phyloP scores from a whole-genome alignment of 2,329 filamentous ascomycete genomes.

The Fusarium brevicatenulatum region DNA sequence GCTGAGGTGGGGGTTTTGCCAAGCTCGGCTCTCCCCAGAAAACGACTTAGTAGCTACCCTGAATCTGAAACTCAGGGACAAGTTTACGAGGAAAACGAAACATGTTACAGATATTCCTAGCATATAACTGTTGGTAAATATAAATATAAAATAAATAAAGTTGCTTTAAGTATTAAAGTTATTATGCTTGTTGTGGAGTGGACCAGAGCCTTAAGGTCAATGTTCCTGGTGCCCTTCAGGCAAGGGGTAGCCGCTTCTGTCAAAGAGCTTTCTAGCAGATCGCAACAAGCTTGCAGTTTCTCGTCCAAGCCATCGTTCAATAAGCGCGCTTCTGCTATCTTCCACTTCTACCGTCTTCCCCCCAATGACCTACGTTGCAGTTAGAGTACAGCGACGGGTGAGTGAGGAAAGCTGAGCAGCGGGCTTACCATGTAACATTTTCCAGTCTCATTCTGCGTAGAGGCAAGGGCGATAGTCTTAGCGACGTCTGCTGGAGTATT shows the following conservation, averaged over 20 bases:
- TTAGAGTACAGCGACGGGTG: too few species aligned
- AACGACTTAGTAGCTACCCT: neutral
- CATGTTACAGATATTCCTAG: neutral
- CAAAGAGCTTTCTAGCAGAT: neutral
- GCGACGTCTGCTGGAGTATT: neutral
- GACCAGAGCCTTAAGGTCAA: fast-evolving
- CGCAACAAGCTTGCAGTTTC: fast-evolving
- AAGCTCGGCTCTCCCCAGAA: neutral
- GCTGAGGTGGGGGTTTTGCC: neutral
- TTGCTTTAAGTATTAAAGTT: neutral
- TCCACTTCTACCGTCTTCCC: neutral
- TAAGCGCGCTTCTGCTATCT: neutral
- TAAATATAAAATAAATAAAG: neutral
- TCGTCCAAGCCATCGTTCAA: neutral
- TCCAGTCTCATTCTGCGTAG: neutral
- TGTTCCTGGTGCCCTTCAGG: fast-evolving
- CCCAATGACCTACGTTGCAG: neutral
- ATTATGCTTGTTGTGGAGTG: neutral
- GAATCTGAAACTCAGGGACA: constrained; percentile 13
- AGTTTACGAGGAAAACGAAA: neutral
- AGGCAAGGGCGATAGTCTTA: neutral
- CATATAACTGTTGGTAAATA: neutral
- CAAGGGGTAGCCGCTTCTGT: fast-evolving
- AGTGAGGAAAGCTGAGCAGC: neutral
- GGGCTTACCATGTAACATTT: neutral